Base-by-base conservation (phyloP, 1,284 basidiomycete species). In the Apiotrichum montevideense region DNA sequence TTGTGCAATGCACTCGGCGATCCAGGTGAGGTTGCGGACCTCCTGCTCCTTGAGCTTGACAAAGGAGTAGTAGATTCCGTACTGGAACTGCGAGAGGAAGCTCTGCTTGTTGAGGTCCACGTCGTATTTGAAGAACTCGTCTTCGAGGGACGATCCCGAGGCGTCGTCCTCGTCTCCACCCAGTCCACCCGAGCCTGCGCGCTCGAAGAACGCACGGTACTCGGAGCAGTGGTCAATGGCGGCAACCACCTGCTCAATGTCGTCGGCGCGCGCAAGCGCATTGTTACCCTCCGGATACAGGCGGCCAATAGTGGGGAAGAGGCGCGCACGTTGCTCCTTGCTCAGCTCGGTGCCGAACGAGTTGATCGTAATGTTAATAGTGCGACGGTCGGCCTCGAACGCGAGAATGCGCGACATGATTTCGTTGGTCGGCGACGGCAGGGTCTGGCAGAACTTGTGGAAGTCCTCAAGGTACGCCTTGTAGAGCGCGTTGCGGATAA, bases 401-500 rank as follows among this genome's bases (percentile, higher is more conserved):
- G 87, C 82, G 54, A 99, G 85, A 65, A 97, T 89, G 43, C 81
- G 82, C 58, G 85, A 82, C 94, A 97, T 97, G 63, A 91, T 85
- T 51, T 94, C 90, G 15, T 84, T 81, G 2, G 94, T 98, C 1
- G 93, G 88, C 8, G 85, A 83, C 35, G 90, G 88, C 21, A 98
- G 79, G 3, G 85, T 84, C 53, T 82, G 78, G 72, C 86, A 88
- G 78, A 90, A 98, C 61, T 81, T 75, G 79, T 94, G 84, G 76
- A 98, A 99, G 77, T 99, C 96, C 76, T 98, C 95, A 57, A 99
- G 86, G 78, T 99, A 99, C 13, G 94, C 88, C 78, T 97, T 98
- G 84, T 98, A 98, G 47, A 99, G 87, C n/a, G 95, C 94, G 79
- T 98, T 98, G 49, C 96, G 90, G 77, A 99, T 95, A 78, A 99